Conservation (phyloP, 2,329 filamentous ascomycete genomes). For the Pyrenophora graminea region DNA sequence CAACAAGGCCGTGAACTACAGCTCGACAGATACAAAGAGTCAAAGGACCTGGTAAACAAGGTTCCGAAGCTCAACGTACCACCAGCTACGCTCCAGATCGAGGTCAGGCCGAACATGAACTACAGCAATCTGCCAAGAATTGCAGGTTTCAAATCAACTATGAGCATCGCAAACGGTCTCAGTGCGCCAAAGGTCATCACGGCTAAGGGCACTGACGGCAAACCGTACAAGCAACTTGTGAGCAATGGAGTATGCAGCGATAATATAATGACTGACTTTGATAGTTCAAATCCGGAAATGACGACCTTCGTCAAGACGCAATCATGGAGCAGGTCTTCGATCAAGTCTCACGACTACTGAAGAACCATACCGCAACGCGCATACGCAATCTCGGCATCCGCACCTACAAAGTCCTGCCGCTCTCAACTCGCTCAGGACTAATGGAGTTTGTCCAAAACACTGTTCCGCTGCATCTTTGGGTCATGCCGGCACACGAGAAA, state of each 20-base stretch:
- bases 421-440: constrained; percentile 82
- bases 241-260: constrained; percentile 23
- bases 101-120: constrained; percentile 71
- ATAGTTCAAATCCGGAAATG: constrained; percentile 87
- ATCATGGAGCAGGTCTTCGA: constrained; percentile 99
- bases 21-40: constrained; percentile 67
- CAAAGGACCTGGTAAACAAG: constrained; percentile 64
- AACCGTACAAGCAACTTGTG: constrained; percentile 81
- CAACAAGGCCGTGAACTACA: constrained; percentile 68
- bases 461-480: constrained; percentile 85
- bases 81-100: constrained; percentile 85
- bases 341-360: constrained; percentile 87
- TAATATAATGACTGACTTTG: constrained; percentile 3
- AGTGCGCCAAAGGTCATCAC: constrained; percentile 94
- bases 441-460: constrained; percentile 98
- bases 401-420: constrained; percentile 94
- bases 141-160: constrained; percentile 69
- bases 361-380: constrained; percentile 81
- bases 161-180: constrained; percentile 85
- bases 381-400: constrained; percentile 88
- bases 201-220: constrained; percentile 75
- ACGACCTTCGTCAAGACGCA: constrained; percentile 94
- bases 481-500: constrained; percentile 85
- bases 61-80: constrained; percentile 73
- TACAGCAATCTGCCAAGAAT: constrained; percentile 81